A percentile compares a stretch with the other conserved stretches of the same genome.
phyloP scores from a whole-genome alignment of 2,329 filamentous ascomycete genomes.

The Zymoseptoria tritici region DNA sequence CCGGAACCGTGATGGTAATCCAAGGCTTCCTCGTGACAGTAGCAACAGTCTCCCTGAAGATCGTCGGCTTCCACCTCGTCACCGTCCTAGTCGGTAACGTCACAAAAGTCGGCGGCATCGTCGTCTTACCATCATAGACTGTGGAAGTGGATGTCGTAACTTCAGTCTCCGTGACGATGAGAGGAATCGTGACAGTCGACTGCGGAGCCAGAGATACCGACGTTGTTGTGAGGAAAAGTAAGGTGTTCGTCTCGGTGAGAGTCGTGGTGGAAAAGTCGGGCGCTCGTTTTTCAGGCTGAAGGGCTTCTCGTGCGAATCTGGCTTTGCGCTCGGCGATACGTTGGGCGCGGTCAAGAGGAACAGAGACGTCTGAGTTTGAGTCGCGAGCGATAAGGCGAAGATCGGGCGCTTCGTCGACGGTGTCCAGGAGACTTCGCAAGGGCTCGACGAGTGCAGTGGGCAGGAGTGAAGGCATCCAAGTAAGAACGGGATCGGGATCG shows the following conservation, averaged over 20 bases:
- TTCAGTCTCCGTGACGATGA: conserved; percentile 6
- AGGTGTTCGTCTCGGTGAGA: conserved; percentile 27
- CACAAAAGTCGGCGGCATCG: background rate
- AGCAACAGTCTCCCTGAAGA: conserved; percentile 1
- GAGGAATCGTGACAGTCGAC: conserved; percentile 2
- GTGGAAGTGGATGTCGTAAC: conserved; percentile 7
- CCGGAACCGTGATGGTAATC: conserved; percentile 1
- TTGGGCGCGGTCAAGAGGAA: conserved; percentile 8
- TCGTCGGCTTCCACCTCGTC: background rate
- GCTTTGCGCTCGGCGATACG: conserved; percentile 22
- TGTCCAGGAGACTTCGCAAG: background rate
- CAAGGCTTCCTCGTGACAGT: background rate
- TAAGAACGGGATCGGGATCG: conserved; percentile 19
- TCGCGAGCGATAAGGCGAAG: conserved; percentile 1
- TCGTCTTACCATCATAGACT: background rate
- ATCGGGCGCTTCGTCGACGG: conserved; percentile 7
- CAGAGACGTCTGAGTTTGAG: background rate
- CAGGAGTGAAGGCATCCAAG: conserved; percentile 18
- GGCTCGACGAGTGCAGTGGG: conserved; percentile 21
- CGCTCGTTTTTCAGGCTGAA: conserved; percentile 22
- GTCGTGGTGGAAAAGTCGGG: conserved; percentile 27
- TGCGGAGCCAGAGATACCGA: background rate
- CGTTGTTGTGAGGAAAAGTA: conserved; percentile 20
- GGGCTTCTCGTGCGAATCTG: conserved; percentile 15
- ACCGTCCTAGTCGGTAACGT: conserved; percentile 3